Conservation (phyloP, 2,329 filamentous ascomycete species). For the Aspergillus sp. region DNA sequence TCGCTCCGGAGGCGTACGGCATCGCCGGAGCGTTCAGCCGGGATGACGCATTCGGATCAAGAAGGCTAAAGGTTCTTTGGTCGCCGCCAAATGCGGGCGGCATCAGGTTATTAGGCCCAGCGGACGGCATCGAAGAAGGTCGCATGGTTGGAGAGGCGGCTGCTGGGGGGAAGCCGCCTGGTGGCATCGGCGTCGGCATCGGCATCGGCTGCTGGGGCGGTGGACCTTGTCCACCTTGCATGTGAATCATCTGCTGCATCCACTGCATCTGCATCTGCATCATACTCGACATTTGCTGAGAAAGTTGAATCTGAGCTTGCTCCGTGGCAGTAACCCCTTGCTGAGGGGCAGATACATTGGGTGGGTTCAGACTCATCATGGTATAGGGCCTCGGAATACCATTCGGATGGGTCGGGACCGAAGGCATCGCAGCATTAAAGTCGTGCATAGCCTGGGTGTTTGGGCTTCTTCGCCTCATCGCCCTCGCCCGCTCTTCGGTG, state of each 20-base stretch:
- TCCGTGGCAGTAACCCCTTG: slow-evolving; percentile 58
- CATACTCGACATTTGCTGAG: slow-evolving; percentile 79
- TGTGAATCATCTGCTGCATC: slow-evolving; percentile 67
- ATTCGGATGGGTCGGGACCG: slow-evolving; percentile 23
- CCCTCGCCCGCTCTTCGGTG: slow-evolving; percentile 75
- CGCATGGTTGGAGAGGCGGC: slow-evolving; percentile 33
- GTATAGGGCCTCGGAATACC: slow-evolving; percentile 40
- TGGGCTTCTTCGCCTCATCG: slow-evolving; percentile 75
- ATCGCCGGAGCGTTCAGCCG: slow-evolving; percentile 38
- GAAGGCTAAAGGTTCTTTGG: slow-evolving; percentile 78
- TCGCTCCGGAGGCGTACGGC: slow-evolving; percentile 30
- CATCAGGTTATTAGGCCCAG: slow-evolving; percentile 21
- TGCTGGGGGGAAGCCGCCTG: slow-evolving; percentile 27
- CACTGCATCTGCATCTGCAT: slow-evolving; percentile 96
- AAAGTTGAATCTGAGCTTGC: slow-evolving; percentile 76
- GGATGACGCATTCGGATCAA: slow-evolving; percentile 60
- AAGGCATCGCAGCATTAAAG: slow-evolving; percentile 31
- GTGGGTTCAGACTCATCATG: slow-evolving; percentile 31
- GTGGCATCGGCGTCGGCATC: slow-evolving; percentile 25
- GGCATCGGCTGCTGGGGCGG: slow-evolving; percentile 32
- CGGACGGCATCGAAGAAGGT: slow-evolving; percentile 51
- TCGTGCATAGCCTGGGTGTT: slow-evolving; percentile 58
- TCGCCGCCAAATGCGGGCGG: slow-evolving; percentile 22
- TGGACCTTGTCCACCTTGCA: slow-evolving; percentile 56
- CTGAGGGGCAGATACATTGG: slow-evolving; percentile 19